A percentile compares a stretch with the other conserved stretches of the same genome.
Evolutionary conservation across 108 stramenopile genomes (phyloP).

Genomic region (Discostella stelligeroides): DNA sequence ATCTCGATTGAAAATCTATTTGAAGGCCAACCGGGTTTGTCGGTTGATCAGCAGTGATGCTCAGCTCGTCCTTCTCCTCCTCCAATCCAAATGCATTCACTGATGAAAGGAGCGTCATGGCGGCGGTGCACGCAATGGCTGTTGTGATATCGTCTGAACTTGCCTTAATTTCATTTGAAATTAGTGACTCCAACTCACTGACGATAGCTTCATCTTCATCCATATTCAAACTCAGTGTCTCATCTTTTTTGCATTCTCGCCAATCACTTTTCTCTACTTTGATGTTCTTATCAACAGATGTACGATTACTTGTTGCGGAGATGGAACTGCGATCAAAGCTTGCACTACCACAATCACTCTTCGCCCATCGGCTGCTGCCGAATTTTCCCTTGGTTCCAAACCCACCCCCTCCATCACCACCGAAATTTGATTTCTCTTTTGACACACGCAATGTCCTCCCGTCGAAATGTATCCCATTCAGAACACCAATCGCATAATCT

Average conservation of each 20-base stretch:
- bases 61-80: neutral
- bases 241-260: too few species aligned
- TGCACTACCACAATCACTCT: too few species aligned
- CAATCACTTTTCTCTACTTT: neutral
- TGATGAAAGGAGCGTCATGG: conserved; percentile 46
- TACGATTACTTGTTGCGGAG: neutral
- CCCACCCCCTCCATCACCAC: conserved; percentile 11
- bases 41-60: conserved; percentile 4
- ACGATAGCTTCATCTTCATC: conserved; percentile 14
- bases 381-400: conserved; percentile 14
- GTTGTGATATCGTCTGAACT: conserved; percentile 36
- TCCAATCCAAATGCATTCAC: conserved; percentile 31
- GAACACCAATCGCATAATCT: conserved; percentile 42
- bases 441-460: conserved; percentile 39
- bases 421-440: conserved; percentile 21
- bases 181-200: neutral
- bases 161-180: conserved; percentile 17
- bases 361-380: conserved; percentile 46
- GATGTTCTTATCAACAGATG: neutral
- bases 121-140: conserved; percentile 50
- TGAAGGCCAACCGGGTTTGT: neutral
- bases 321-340: neutral
- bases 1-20: conserved; percentile 10
- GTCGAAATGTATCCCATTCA: conserved; percentile 44
- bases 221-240: too few species aligned